Base-by-base conservation (phyloP, 2,329 filamentous ascomycete genomes). In the Trichocomaceae sp. region DNA sequence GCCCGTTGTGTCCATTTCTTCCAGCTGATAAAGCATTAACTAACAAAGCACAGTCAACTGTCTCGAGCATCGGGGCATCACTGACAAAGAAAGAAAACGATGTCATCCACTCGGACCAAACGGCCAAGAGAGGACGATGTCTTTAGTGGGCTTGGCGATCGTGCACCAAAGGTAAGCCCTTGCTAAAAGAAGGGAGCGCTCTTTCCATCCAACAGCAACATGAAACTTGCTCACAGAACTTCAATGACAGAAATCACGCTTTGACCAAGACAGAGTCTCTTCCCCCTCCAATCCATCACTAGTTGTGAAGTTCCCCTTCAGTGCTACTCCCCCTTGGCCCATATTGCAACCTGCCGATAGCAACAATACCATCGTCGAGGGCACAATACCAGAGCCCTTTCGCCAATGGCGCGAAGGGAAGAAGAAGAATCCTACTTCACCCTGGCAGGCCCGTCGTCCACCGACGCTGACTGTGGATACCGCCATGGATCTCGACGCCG, bases 101-200 rank as follows among this genome's bases (percentile, higher is more conserved):
- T 69, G 66, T 63, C 62, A 45, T 51, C 50, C 23, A 57, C 59
- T 45, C 51, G 61, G 17, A 48, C 54, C 31, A 69, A 69, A 54
- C 65, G 66, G 39, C 63, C 49, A 39, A 62, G 66, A 52, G 65
- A 65, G 10, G 39, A 86, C 69, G 57, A 73, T 80, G 61, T 83
- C 74, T 66, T 87, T 82, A 47, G 85, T 68, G 59, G 86, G 76
- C 67, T 87, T 82, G 57, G 80, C 68, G n/a, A 87, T 23, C 62
- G 56, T 50, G 64, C 61, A 44, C 61, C 50, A 19, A 69, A 69
- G 65, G 66, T 68, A 55, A 7, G 57, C 61, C 26, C 10, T 19
- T 19, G 5, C 12, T 35, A n/a, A 19, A 5, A 47, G 9, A 8
- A 7, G 23, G n/a, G n/a, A n/a, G n/a, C 33, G 3, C 5, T 20